These are phyloP conservation scores for Pseudozyma sp. DNA, from an alignment of 1,284 basidiomycete species.

Conservation along the genomic window DNA sequence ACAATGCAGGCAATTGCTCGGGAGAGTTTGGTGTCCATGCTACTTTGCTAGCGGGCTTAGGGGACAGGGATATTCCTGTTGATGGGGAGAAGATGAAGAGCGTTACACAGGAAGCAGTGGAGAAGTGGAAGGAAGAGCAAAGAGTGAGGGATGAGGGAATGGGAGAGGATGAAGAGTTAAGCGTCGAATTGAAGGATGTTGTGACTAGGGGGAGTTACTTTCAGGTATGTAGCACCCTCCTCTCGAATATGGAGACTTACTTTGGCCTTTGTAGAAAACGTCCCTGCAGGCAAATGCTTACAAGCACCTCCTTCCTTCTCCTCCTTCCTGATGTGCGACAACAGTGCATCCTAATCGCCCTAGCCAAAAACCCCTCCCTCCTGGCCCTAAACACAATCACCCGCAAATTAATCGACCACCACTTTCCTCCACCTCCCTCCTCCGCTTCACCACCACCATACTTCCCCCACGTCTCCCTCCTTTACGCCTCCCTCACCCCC, in stretches of 20 bases:
- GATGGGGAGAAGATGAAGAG: constrained; percentile 3
- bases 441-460: constrained; percentile 8
- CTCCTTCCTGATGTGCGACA: too few species aligned
- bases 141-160: not conserved
- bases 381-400: constrained; percentile 20
- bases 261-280: too few species aligned
- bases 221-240: constrained; percentile 10
- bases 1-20: not conserved
- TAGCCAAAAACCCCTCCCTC: not conserved
- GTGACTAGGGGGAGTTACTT: constrained; percentile 28
- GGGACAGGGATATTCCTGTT: constrained; percentile 3
- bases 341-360: constrained; percentile 27
- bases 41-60: constrained; percentile 32
- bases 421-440: constrained; percentile 18
- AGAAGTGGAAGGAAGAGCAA: not conserved
- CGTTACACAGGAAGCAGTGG: constrained; percentile 1
- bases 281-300: too few species aligned
- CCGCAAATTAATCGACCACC: not conserved
- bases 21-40: constrained; percentile 30
- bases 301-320: not conserved
- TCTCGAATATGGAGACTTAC: not conserved
- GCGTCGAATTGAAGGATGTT: constrained; percentile 16
- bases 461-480: constrained; percentile 48
- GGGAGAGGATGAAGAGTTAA: not conserved
- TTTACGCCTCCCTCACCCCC: constrained; percentile 28